Evolutionary conservation across 192 early-diverging fungal species (phyloP).

Genomic region (Coemansia asiatica): DNA sequence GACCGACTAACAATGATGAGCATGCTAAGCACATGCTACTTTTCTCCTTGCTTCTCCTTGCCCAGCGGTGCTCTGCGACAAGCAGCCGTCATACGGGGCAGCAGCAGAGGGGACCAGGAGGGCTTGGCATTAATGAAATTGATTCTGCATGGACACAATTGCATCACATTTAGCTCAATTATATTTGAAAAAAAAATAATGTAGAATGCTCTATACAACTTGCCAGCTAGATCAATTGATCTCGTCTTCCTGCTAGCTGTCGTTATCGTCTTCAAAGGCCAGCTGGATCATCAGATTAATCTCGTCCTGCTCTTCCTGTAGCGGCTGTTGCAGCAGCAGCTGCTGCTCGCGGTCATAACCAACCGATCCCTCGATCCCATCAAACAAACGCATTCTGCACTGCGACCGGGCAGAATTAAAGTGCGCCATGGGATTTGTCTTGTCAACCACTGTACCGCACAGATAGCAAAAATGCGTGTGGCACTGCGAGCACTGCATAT

Average conservation of each 20-base stretch:
- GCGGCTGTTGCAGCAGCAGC: neutral
- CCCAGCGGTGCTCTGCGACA: too few species aligned
- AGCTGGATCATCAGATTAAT: constrained; percentile 18
- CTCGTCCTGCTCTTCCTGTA: neutral
- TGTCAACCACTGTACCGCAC: constrained; percentile 12
- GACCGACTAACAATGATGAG: too few species aligned
- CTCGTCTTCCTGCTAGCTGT: too few species aligned
- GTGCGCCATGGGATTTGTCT: constrained; percentile 9
- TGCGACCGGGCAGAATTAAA: constrained; percentile 3
- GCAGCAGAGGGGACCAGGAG: neutral
- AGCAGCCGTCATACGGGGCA: too few species aligned
- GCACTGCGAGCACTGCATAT: constrained; percentile 26
- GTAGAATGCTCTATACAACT: too few species aligned
- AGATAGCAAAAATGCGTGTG: constrained; percentile 31
- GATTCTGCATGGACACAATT: constrained; percentile 2
- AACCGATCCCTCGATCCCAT: constrained; percentile 11
- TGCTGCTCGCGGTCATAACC: neutral
- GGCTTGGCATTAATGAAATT: constrained; percentile 2
- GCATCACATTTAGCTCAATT: too few species aligned
- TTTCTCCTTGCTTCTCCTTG: too few species aligned
- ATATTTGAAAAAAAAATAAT: too few species aligned
- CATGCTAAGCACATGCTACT: too few species aligned
- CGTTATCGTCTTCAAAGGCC: constrained; percentile 5
- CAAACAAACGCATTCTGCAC: constrained; percentile 23
- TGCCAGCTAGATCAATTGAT: too few species aligned